These are phyloP conservation scores for Magnolia officinalis DNA, from an alignment of 164 flowering plant species.

Conservation along the genomic window DNA sequence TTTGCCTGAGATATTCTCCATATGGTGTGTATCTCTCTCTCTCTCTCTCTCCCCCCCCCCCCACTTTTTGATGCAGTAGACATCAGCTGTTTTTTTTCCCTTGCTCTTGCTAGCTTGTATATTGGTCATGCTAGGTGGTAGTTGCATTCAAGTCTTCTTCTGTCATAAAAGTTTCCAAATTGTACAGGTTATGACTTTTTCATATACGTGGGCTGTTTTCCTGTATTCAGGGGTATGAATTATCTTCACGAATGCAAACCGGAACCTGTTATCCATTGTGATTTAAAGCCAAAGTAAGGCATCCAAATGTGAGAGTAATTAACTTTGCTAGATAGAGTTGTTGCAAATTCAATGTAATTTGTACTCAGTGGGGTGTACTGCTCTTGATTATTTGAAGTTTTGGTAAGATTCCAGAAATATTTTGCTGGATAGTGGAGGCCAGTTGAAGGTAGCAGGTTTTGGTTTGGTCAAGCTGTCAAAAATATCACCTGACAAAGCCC, in stretches of 20 bases:
- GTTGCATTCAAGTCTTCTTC: not conserved
- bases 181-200: not conserved
- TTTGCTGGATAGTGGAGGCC: constrained; percentile 96
- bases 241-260: constrained; percentile 58
- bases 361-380: constrained; percentile 24
- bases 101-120: not conserved
- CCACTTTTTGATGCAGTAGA: too few species aligned
- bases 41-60: too few species aligned
- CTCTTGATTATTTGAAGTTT: constrained; percentile 72
- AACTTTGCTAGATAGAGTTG: constrained; percentile 6
- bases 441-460: constrained; percentile 85
- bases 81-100: too few species aligned
- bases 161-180: not conserved
- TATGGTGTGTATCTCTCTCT: too few species aligned
- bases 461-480: constrained; percentile 65
- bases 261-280: constrained; percentile 10
- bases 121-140: not conserved
- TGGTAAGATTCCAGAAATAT: constrained; percentile 99
- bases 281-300: constrained; percentile 11
- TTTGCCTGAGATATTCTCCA: too few species aligned
- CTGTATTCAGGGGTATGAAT: constrained; percentile 83
- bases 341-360: constrained; percentile 10
- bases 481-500: constrained; percentile 63
- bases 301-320: not conserved
- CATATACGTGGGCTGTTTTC: not conserved